phyloP scores from a whole-genome alignment of 176 grass and related monocot species.

The Thinopyrum elongatum region DNA sequence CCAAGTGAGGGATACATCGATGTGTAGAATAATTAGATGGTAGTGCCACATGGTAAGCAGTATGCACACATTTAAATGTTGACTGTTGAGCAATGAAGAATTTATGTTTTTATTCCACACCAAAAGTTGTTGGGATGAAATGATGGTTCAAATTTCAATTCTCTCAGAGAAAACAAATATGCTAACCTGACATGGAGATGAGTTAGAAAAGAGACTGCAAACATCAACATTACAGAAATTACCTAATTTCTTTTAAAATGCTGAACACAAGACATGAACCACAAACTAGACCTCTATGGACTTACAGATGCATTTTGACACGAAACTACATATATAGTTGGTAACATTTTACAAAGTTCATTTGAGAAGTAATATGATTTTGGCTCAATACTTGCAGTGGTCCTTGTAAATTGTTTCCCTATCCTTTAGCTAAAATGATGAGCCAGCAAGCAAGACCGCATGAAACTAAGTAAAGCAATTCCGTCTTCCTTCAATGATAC shows the following conservation, averaged over 20 bases:
- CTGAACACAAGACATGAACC: too few species aligned
- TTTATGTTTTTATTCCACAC: background rate
- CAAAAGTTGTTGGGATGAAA: conserved; percentile 6
- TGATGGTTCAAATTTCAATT: background rate
- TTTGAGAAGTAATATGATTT: background rate
- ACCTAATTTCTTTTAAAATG: too few species aligned
- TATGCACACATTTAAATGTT: conserved; percentile 1
- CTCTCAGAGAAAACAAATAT: conserved; percentile 20
- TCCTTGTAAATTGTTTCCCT: background rate
- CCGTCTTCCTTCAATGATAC: background rate
- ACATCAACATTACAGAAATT: too few species aligned
- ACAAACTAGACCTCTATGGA: too few species aligned
- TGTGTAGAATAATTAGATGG: conserved; percentile 8
- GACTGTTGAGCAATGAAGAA: background rate
- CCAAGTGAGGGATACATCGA: background rate
- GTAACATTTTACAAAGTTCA: background rate
- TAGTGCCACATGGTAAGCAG: background rate
- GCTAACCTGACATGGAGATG: background rate
- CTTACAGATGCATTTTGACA: too few species aligned
- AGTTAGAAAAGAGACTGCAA: too few species aligned
- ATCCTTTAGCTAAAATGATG: background rate
- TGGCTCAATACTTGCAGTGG: background rate
- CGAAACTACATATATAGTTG: background rate
- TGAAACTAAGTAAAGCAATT: background rate
- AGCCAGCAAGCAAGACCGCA: background rate